These are phyloP conservation scores for Yarrowia phangngaensis DNA, from an alignment of 805 yeast species.

Conservation along the genomic window DNA sequence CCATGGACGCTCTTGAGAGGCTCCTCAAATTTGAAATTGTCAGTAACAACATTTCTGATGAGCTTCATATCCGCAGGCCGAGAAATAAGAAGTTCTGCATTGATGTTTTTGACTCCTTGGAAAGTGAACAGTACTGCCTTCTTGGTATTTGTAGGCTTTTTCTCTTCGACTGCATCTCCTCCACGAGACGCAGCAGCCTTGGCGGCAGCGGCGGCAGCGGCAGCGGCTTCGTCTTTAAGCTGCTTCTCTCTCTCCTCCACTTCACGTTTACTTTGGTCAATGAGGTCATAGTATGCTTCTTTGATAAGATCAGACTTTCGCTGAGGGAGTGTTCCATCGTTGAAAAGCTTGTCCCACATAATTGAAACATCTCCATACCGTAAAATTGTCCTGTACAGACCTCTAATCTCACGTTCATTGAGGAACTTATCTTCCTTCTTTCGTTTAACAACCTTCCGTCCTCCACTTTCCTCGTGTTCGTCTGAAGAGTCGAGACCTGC, in stretches of 20 bases:
- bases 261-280: constrained; percentile 55
- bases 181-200: constrained; percentile 38
- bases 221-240: constrained; percentile 36
- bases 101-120: constrained; percentile 79
- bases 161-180: constrained; percentile 41
- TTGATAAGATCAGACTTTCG: constrained; percentile 76
- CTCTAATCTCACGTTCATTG: constrained; percentile 82
- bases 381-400: constrained; percentile 75
- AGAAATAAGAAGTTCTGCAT: constrained; percentile 80
- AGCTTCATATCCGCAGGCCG: constrained; percentile 82
- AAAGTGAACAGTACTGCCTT: constrained; percentile 87
- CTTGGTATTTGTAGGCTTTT: constrained; percentile 69
- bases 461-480: constrained; percentile 43
- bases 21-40: constrained; percentile 55
- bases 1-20: constrained; percentile 78
- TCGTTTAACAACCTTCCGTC: constrained; percentile 38
- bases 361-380: constrained; percentile 71
- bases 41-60: constrained; percentile 51
- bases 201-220: constrained; percentile 36
- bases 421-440: constrained; percentile 46
- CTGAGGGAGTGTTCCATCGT: constrained; percentile 83
- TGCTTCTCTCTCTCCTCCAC: constrained; percentile 50
- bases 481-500: constrained; percentile 47
- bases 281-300: constrained; percentile 70
- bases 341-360: constrained; percentile 79